Evolutionary conservation across 2,329 filamentous ascomycete genomes (phyloP).

Genomic region (Hypoxylon sp.): DNA sequence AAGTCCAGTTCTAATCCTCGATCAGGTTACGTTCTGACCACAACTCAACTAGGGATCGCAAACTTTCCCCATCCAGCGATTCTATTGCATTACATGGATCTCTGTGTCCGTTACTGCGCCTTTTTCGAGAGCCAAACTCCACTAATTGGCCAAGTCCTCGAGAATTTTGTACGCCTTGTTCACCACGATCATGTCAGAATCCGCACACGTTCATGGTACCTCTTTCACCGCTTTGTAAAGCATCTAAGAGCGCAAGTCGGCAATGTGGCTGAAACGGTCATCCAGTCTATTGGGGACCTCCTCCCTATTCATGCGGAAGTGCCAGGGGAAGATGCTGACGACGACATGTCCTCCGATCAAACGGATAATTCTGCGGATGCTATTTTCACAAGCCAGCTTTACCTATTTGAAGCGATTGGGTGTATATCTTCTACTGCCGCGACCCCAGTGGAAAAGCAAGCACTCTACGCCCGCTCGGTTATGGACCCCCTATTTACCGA

Average conservation of each 20-base stretch:
- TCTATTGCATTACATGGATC: conserved; percentile 97
- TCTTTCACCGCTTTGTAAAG: conserved; percentile 94
- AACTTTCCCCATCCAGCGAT: conserved; percentile 92
- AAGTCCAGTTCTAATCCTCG: conserved; percentile 6
- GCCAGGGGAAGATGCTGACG: conserved; percentile 81
- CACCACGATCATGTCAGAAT: conserved; percentile 91
- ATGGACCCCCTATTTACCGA: conserved; percentile 92
- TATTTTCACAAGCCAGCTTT: conserved; percentile 90
- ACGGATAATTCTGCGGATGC: conserved; percentile 92
- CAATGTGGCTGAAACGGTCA: conserved; percentile 90
- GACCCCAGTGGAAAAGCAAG: conserved; percentile 87
- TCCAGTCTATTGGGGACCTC: conserved; percentile 89
- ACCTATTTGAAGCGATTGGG: conserved; percentile 94
- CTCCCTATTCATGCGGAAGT: conserved; percentile 92
- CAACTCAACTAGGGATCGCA: conserved; percentile 75
- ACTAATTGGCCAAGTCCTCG: conserved; percentile 87
- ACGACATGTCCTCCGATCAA: conserved; percentile 96
- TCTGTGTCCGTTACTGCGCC: conserved; percentile 91
- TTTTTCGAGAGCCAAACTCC: conserved; percentile 90
- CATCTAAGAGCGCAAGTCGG: conserved; percentile 87
- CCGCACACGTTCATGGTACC: conserved; percentile 93
- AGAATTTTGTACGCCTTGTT: conserved; percentile 91
- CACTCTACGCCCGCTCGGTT: conserved; percentile 86
- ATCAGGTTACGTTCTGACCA: conserved; percentile 47
- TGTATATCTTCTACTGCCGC: conserved; percentile 87